phyloP scores from a whole-genome alignment of 768 basidiomycete genomes.

The Udeniomyces megalosporus region DNA sequence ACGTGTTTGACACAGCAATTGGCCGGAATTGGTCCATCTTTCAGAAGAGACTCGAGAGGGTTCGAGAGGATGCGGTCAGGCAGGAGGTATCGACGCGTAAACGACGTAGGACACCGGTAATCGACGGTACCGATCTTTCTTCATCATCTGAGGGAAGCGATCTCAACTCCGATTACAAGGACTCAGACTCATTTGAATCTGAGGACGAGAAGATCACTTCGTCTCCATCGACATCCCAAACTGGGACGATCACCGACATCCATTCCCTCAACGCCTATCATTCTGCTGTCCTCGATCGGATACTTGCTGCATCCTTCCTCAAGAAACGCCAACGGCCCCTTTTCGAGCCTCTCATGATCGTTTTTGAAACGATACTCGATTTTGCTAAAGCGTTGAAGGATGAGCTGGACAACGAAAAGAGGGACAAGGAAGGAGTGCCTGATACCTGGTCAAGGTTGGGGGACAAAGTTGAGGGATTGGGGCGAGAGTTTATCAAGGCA shows the following conservation, averaged over 20 bases:
- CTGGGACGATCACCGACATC: constrained; percentile 36
- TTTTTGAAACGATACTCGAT: constrained; percentile 50
- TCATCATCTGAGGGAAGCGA: constrained; percentile 28
- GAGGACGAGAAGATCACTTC: constrained; percentile 10
- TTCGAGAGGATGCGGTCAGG: background rate
- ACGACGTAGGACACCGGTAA: background rate
- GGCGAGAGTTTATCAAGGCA: too few relatives aligned
- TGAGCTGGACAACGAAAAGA: too few relatives aligned
- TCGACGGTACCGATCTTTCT: too few relatives aligned
- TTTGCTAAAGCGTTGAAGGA: constrained; percentile 52
- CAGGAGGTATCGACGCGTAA: background rate
- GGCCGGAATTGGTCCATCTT: constrained; percentile 60
- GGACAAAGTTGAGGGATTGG: too few relatives aligned
- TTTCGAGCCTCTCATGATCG: constrained; percentile 47
- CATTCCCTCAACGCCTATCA: constrained; percentile 55
- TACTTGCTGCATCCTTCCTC: constrained; percentile 58
- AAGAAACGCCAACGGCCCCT: constrained; percentile 49
- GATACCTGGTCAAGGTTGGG: too few relatives aligned
- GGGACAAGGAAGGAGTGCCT: too few relatives aligned
- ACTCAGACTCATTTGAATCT: background rate
- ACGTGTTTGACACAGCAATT: constrained; percentile 69
- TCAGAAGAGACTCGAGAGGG: constrained; percentile 20
- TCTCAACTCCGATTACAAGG: background rate
- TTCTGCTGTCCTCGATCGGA: constrained; percentile 51
- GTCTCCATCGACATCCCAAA: constrained; percentile 33